phyloP scores from a whole-genome alignment of 2,329 filamentous ascomycete species.

The Cucurbitaria berberidis region DNA sequence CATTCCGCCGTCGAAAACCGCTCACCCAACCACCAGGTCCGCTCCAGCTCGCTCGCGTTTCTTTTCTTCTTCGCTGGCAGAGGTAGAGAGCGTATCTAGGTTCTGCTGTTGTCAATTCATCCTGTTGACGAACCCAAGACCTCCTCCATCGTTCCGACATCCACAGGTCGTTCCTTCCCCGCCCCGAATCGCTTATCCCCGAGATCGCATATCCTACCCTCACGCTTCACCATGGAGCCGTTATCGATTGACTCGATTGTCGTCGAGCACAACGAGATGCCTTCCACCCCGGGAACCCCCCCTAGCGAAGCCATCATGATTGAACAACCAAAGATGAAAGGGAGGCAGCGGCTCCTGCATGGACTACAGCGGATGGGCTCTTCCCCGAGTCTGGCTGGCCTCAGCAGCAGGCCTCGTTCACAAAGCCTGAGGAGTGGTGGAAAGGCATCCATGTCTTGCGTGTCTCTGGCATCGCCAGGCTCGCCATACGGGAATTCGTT shows the following conservation, averaged over 20 bases:
- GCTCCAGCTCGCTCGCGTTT: slow-evolving; percentile 13
- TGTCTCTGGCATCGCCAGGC: slow-evolving; percentile 62
- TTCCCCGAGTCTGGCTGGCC: slow-evolving; percentile 71
- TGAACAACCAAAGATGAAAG: slow-evolving; percentile 64
- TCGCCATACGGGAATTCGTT: slow-evolving; percentile 61
- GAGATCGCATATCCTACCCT: slow-evolving; percentile 5
- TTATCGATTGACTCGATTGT: slow-evolving; percentile 48
- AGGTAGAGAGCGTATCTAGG: slow-evolving; percentile 3
- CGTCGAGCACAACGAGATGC: slow-evolving; percentile 37
- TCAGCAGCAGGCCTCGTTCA: slow-evolving; percentile 69
- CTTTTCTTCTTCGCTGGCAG: slow-evolving; percentile 7
- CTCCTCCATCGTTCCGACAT: slow-evolving; percentile 5
- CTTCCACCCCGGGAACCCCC: slow-evolving; percentile 20
- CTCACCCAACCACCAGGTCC: slow-evolving; percentile 33
- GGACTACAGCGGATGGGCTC: slow-evolving; percentile 83
- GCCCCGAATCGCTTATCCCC: slow-evolving; percentile 10
- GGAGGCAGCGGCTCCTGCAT: slow-evolving; percentile 72
- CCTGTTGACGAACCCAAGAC: neutral
- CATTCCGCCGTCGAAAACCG: slow-evolving; percentile 28
- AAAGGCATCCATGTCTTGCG: slow-evolving; percentile 70
- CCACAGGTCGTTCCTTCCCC: slow-evolving; percentile 15
- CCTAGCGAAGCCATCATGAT: slow-evolving; percentile 37
- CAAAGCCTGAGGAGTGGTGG: slow-evolving; percentile 68
- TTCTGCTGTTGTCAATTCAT: slow-evolving; percentile 13
- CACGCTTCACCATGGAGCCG: slow-evolving; percentile 40